A percentile compares a stretch with the other conserved stretches of the same genome.
phyloP scores from a whole-genome alignment of 2,329 filamentous ascomycete species.

The Aspergillus pseudoterreus region DNA sequence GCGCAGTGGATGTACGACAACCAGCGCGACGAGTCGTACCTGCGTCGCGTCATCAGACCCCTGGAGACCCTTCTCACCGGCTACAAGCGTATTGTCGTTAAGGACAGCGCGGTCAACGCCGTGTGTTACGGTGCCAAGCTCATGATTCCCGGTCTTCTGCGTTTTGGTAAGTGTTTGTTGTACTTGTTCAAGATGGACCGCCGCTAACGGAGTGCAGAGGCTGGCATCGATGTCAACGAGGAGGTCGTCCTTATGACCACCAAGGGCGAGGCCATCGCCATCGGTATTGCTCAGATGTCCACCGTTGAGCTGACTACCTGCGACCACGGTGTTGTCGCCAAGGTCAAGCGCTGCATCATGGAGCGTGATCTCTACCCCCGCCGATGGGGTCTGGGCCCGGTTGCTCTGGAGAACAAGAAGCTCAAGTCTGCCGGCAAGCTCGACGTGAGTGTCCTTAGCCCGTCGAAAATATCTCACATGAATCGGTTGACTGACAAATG shows the following conservation, averaged over 20 bases:
- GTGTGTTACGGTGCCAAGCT: constrained; percentile 98
- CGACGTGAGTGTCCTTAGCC: constrained; percentile 54
- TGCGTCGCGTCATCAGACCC: constrained; percentile 85
- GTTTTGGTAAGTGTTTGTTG: constrained; percentile 66
- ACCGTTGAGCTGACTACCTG: constrained; percentile 95
- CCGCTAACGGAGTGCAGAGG: constrained; percentile 53
- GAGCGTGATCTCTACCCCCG: constrained; percentile 96
- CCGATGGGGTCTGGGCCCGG: constrained; percentile 92
- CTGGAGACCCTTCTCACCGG: constrained; percentile 86
- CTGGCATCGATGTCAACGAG: constrained; percentile 88
- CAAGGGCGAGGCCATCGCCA: constrained; percentile 96
- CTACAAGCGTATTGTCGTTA: constrained; percentile 97
- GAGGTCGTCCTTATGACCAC: constrained; percentile 98
- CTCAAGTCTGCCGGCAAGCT: constrained; percentile 97
- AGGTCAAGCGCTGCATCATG: constrained; percentile 99
- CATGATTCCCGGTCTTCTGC: constrained; percentile 93
- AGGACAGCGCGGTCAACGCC: constrained; percentile 93
- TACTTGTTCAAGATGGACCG: neutral
- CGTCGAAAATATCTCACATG: constrained; percentile 25
- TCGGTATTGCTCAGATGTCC: constrained; percentile 96
- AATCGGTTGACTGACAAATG: neutral
- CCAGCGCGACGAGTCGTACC: constrained; percentile 87
- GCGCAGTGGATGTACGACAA: constrained; percentile 97
- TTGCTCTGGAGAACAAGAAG: constrained; percentile 98
- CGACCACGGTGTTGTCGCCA: constrained; percentile 95